Evolutionary conservation across 78 protist genomes (phyloP).

Genomic region (Tieghemostelium lacteum): DNA sequence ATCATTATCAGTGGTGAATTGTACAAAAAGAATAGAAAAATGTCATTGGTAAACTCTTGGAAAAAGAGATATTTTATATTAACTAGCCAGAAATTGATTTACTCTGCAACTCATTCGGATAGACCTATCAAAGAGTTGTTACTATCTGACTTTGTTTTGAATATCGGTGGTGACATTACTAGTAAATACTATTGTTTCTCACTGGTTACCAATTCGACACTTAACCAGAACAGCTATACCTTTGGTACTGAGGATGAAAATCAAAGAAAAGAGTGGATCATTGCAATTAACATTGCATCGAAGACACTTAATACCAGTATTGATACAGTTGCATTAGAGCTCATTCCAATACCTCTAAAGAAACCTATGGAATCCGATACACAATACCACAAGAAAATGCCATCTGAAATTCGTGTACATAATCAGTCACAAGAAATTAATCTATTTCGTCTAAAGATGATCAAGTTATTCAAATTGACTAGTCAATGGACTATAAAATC

Average conservation of each 20-base stretch:
- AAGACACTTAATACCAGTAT: constrained; percentile 11
- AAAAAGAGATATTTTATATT: constrained; percentile 52
- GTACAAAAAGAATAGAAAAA: constrained; percentile 53
- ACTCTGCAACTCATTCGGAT: constrained; percentile 13
- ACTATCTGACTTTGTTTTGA: constrained; percentile 15
- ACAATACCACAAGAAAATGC: constrained; percentile 35
- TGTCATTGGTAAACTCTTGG: constrained; percentile 59
- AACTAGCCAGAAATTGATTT: constrained; percentile 16
- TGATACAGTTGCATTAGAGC: constrained; percentile 12
- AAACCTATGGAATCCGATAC: constrained; percentile 9
- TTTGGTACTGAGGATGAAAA: constrained; percentile 36
- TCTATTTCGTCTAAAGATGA: constrained; percentile 57
- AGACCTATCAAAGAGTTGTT: not conserved
- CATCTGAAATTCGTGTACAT: constrained; percentile 27
- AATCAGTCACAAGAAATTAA: constrained; percentile 29
- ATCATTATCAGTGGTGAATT: constrained; percentile 57
- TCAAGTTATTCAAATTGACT: not conserved
- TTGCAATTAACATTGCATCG: not conserved
- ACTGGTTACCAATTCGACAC: not conserved
- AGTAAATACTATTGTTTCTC: constrained; percentile 38
- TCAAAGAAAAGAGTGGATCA: constrained; percentile 26
- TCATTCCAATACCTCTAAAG: not conserved
- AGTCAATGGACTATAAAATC: not conserved
- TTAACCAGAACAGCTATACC: not conserved
- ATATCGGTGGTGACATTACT: not conserved